phyloP scores from a whole-genome alignment of 2,329 filamentous ascomycete genomes.

The Scleromitrula shiraiana region DNA sequence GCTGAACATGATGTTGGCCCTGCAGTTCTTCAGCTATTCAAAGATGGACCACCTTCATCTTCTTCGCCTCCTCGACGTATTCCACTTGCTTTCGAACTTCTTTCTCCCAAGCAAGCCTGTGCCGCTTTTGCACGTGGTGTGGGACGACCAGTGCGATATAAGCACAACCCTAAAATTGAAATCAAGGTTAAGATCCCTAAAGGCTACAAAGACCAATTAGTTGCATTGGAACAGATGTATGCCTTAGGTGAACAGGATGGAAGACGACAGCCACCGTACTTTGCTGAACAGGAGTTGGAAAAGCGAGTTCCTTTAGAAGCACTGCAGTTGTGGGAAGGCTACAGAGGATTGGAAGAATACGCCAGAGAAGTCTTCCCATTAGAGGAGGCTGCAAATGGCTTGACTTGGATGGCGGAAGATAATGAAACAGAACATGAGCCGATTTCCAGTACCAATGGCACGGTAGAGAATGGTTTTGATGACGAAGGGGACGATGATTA shows the following conservation, averaged over 20 bases:
- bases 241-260: constrained; percentile 38
- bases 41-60: constrained; percentile 68
- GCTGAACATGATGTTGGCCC: constrained; percentile 94
- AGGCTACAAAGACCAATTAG: constrained; percentile 83
- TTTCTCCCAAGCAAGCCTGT: constrained; percentile 78
- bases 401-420: constrained; percentile 78
- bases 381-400: constrained; percentile 88
- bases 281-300: constrained; percentile 50
- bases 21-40: constrained; percentile 87
- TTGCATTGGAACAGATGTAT: constrained; percentile 57
- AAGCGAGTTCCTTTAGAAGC: constrained; percentile 64
- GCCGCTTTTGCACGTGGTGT: constrained; percentile 71
- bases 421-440: constrained; percentile 28
- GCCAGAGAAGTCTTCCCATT: constrained; percentile 88
- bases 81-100: constrained; percentile 81
- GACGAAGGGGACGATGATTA: constrained; percentile 35
- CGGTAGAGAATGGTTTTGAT: constrained; percentile 20
- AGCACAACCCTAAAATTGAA: constrained; percentile 63
- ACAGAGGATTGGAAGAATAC: constrained; percentile 86
- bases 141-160: constrained; percentile 69
- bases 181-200: constrained; percentile 78
- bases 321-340: constrained; percentile 82
- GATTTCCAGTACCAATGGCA: constrained; percentile 29
- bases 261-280: constrained; percentile 50
- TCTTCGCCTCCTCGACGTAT: constrained; percentile 61